These are phyloP conservation scores for Cyclotella sp. DNA, from an alignment of 108 stramenopile genomes.

Conservation along the genomic window DNA sequence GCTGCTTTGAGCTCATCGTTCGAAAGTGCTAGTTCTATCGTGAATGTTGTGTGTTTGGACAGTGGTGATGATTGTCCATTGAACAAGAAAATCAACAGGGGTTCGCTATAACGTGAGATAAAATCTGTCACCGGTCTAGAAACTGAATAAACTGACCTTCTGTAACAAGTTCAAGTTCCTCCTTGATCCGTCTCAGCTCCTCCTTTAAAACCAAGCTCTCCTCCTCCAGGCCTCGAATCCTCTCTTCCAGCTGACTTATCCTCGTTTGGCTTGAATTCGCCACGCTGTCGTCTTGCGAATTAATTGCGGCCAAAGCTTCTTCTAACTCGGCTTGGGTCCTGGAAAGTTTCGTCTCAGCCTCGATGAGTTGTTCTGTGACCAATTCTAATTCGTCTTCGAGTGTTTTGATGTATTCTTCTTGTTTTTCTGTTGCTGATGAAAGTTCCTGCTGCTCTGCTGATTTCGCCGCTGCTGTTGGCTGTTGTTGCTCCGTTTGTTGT, in stretches of 20 bases:
- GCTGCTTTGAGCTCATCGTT: constrained; percentile 74
- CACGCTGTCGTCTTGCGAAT: background rate
- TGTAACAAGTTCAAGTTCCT: constrained; percentile 57
- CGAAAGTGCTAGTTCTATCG: constrained; percentile 43
- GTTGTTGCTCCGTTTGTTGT: background rate
- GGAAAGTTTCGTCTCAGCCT: constrained; percentile 77
- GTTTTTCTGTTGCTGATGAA: constrained; percentile 34
- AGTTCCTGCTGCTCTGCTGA: constrained; percentile 2
- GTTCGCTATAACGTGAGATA: background rate
- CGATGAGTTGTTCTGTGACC: constrained; percentile 90
- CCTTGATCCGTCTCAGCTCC: constrained; percentile 66
- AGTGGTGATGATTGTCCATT: background rate
- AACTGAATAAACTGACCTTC: constrained; percentile 15
- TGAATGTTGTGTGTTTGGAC: background rate
- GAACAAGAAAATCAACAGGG: background rate
- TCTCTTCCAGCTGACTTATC: constrained; percentile 55
- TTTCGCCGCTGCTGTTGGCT: background rate
- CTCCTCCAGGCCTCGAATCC: constrained; percentile 32
- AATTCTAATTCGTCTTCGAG: constrained; percentile 90
- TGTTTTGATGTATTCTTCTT: constrained; percentile 78
- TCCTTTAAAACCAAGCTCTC: constrained; percentile 66
- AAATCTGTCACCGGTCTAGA: background rate
- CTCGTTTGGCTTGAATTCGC: constrained; percentile 24
- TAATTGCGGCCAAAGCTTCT: constrained; percentile 42
- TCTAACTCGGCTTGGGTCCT: constrained; percentile 71